A percentile compares a stretch with the other conserved stretches of the same genome.
These are phyloP conservation scores for Aureobasidium mangrovei DNA, from an alignment of 2,329 filamentous ascomycete genomes.

Conservation along the genomic window DNA sequence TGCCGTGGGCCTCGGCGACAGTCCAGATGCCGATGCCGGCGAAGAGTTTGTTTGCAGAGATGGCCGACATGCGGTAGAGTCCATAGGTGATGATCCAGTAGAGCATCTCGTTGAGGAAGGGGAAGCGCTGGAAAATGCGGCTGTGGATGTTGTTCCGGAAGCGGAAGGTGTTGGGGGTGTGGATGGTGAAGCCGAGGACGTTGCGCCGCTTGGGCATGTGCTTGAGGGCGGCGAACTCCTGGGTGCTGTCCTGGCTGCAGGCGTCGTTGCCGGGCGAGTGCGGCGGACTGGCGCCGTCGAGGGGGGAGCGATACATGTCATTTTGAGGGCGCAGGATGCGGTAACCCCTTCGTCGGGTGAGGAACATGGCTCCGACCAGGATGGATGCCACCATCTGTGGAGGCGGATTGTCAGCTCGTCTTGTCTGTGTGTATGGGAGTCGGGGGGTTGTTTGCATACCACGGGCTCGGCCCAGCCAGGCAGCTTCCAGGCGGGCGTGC, in stretches of 20 bases:
- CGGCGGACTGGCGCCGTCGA: slow-evolving; percentile 22
- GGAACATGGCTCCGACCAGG: slow-evolving; percentile 40
- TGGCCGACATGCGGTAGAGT: slow-evolving; percentile 53
- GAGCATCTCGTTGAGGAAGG: slow-evolving; percentile 64
- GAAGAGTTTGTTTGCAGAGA: slow-evolving; percentile 43
- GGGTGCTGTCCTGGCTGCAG: slow-evolving; percentile 29
- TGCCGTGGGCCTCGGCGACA: slow-evolving; percentile 47
- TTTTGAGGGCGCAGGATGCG: slow-evolving; percentile 30
- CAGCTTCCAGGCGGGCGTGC: slow-evolving; percentile 33
- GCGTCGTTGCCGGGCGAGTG: slow-evolving; percentile 28
- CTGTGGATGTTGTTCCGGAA: slow-evolving; percentile 53
- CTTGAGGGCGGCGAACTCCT: slow-evolving; percentile 29
- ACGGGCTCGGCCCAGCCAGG: slow-evolving; percentile 34
- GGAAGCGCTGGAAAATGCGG: slow-evolving; percentile 56
- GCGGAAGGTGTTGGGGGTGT: slow-evolving; percentile 51
- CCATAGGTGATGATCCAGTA: slow-evolving; percentile 61
- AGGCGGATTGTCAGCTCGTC: background rate
- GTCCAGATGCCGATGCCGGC: slow-evolving; percentile 48
- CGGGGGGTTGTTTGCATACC: slow-evolving; percentile 20
- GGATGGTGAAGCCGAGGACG: slow-evolving; percentile 42
- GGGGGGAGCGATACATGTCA: slow-evolving; percentile 23
- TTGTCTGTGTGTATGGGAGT: too few species aligned
- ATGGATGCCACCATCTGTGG: slow-evolving; percentile 41
- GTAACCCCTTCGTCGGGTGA: slow-evolving; percentile 39
- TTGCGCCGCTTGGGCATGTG: slow-evolving; percentile 41